phyloP scores from a whole-genome alignment of 169 alveolate species.

The Plasmodium relictum region DNA sequence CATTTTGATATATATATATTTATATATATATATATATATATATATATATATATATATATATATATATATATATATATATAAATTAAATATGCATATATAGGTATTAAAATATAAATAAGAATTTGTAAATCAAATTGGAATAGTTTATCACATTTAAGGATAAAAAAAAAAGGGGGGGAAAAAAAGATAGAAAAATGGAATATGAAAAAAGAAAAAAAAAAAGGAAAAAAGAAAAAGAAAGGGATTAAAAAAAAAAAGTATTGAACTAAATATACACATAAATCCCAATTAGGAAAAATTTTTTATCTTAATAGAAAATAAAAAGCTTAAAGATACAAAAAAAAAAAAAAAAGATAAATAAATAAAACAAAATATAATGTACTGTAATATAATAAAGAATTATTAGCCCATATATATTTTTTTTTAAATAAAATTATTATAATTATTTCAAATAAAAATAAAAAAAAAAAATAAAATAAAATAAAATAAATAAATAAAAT shows the following conservation, averaged over 20 bases:
- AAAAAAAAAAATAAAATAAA: slow-evolving; percentile 11
- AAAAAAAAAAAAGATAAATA: slow-evolving; percentile 10
- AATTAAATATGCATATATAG: neutral
- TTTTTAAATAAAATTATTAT: neutral
- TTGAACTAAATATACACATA: slow-evolving; percentile 47
- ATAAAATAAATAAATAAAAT: slow-evolving; percentile 32
- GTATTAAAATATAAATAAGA: neutral
- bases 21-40: slow-evolving; percentile 3
- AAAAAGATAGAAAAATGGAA: neutral
- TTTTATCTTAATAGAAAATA: slow-evolving; percentile 15
- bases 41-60: slow-evolving; percentile 22
- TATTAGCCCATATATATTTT: neutral
- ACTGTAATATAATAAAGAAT: neutral
- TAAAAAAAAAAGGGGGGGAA: neutral
- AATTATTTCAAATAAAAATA: neutral
- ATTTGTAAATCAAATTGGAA: no score
- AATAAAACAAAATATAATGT: neutral
- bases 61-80: slow-evolving; percentile 24
- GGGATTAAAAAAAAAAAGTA: neutral
- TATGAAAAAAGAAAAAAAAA: neutral
- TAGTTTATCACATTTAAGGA: neutral
- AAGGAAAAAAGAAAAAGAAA: slow-evolving; percentile 4
- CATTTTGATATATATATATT: slow-evolving; percentile 45
- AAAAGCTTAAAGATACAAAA: slow-evolving; percentile 68
- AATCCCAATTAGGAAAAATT: slow-evolving; percentile 60